Conservation (phyloP, 768 basidiomycete genomes). For the Tremella mesenterica region DNA sequence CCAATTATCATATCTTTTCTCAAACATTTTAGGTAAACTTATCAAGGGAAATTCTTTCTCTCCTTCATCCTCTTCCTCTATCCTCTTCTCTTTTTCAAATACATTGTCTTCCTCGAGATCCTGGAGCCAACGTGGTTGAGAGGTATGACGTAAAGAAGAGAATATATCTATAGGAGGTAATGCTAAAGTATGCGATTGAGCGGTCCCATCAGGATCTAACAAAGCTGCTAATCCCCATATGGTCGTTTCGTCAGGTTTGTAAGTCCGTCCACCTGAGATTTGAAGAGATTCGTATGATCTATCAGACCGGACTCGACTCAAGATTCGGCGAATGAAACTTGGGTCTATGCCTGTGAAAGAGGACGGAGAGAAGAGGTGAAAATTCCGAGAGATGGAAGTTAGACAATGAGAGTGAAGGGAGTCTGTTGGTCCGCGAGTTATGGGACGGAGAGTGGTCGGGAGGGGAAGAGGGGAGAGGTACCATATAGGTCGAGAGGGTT, state of each 20-base stretch:
- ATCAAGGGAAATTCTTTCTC: conserved; percentile 22
- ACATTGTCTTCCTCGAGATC: too few species aligned
- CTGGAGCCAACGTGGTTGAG: too few species aligned
- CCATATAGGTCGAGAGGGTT: conserved; percentile 18
- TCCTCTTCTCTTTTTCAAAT: conserved; percentile 1
- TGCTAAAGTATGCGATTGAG: conserved; percentile 9
- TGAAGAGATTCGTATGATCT: conserved; percentile 18
- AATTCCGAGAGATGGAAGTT: conserved; percentile 18
- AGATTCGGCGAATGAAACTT: conserved; percentile 9
- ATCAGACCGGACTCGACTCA: conserved; percentile 22
- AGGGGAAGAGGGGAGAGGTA: conserved; percentile 25
- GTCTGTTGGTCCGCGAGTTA: conserved; percentile 4
- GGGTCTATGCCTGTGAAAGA: conserved; percentile 13
- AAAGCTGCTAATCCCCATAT: conserved; percentile 21
- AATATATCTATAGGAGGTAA: conserved; percentile 7
- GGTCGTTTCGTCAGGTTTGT: conserved; percentile 25
- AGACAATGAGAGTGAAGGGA: conserved; percentile 20
- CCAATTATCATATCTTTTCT: background rate
- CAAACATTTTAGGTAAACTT: conserved; percentile 21
- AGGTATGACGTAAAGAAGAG: conserved; percentile 11
- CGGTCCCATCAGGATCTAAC: conserved; percentile 7
- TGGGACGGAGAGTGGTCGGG: background rate
- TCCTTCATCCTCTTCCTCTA: conserved; percentile 1
- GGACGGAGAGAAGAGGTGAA: conserved; percentile 15
- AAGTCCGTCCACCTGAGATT: background rate